Conservation (phyloP, 2,329 filamentous ascomycete genomes). For the Cucurbitaria berberidis region DNA sequence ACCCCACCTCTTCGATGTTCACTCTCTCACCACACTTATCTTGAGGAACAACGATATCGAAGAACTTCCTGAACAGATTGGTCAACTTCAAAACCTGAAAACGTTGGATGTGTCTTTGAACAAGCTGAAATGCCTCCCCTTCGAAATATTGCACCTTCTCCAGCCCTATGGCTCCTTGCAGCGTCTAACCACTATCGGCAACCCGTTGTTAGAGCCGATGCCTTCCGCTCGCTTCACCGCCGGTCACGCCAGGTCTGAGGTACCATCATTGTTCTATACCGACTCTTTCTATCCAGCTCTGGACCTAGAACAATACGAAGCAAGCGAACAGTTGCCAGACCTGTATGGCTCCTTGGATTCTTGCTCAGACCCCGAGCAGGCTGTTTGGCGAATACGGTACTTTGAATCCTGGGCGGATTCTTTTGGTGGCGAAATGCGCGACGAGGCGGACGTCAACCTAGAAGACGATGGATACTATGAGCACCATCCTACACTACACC, state of each 20-base stretch:
- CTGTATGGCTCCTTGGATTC: slow-evolving; percentile 8
- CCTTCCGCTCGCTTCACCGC: not conserved
- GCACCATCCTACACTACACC: slow-evolving; percentile 13
- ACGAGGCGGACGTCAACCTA: not conserved
- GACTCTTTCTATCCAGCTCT: not conserved
- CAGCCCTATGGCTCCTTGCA: slow-evolving; percentile 19
- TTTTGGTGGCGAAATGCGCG: slow-evolving; percentile 4
- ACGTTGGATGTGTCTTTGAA: slow-evolving; percentile 34
- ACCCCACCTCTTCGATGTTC: slow-evolving; percentile 33
- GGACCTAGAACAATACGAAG: slow-evolving; percentile 5
- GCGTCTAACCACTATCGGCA: slow-evolving; percentile 20
- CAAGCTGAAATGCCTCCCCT: slow-evolving; percentile 30
- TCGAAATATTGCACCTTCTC: slow-evolving; percentile 31
- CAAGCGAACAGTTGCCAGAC: slow-evolving; percentile 4
- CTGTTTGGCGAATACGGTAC: slow-evolving; percentile 23
- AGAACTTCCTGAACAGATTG: slow-evolving; percentile 36
- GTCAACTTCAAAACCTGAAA: slow-evolving; percentile 24
- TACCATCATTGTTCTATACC: not conserved
- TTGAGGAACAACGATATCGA: slow-evolving; percentile 34
- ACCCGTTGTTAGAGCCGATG: slow-evolving; percentile 23
- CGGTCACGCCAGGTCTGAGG: not conserved
- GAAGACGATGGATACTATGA: slow-evolving; percentile 12
- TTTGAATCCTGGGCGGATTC: slow-evolving; percentile 21
- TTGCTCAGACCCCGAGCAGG: slow-evolving; percentile 16
- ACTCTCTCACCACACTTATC: slow-evolving; percentile 32